Conservation (phyloP, 805 yeast genomes). For the Priceomyces carsonii region DNA sequence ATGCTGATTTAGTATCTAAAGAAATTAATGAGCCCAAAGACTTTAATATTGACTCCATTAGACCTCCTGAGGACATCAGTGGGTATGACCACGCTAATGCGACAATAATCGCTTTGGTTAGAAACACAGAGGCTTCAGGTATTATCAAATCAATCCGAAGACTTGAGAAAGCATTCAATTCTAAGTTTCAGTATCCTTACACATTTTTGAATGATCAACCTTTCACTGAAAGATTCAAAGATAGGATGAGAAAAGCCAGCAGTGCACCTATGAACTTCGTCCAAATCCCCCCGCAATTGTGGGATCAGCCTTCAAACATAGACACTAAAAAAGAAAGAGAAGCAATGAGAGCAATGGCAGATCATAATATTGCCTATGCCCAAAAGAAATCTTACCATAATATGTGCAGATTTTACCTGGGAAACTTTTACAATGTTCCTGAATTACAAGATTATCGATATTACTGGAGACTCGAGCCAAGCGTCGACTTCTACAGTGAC, state of each 20-base stretch:
- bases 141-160: constrained; percentile 55
- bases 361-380: constrained; percentile 61
- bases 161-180: constrained; percentile 66
- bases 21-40: constrained; percentile 52
- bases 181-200: constrained; percentile 76
- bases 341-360: constrained; percentile 40
- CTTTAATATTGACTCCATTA: constrained; percentile 26
- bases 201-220: constrained; percentile 74
- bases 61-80: constrained; percentile 27
- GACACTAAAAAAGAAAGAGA: constrained; percentile 44
- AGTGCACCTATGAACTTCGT: constrained; percentile 38
- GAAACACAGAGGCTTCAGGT: constrained; percentile 58
- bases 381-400: constrained; percentile 66
- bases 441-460: constrained; percentile 60
- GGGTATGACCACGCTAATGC: constrained; percentile 61
- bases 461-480: constrained; percentile 84
- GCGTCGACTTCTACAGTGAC: constrained; percentile 64
- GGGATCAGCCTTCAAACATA: constrained; percentile 63
- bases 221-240: constrained; percentile 59
- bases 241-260: constrained; percentile 34
- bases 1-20: constrained; percentile 34
- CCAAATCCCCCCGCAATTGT: constrained; percentile 41
- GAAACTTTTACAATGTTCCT: constrained; percentile 63
- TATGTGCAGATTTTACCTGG: constrained; percentile 82
- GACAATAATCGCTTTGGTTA: constrained; percentile 69